These are phyloP conservation scores for Puccinia triticina DNA, from an alignment of 1,284 basidiomycete genomes.

Conservation along the genomic window DNA sequence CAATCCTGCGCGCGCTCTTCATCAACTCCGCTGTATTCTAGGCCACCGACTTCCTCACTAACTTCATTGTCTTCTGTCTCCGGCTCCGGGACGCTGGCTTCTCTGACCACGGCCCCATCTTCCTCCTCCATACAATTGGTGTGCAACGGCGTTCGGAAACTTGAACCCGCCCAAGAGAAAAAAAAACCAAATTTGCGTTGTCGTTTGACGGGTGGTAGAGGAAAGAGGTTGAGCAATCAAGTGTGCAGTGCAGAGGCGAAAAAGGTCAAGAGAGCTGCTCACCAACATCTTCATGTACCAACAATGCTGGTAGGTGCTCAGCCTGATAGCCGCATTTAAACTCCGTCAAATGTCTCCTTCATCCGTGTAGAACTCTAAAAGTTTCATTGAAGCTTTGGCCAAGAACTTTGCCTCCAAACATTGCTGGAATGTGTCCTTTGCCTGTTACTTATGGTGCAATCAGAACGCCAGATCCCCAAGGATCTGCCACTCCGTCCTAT, in stretches of 20 bases:
- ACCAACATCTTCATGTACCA: constrained; percentile 63
- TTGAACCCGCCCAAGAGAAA: constrained; percentile 63
- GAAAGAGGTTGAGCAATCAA: neutral
- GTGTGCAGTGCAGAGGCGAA: neutral
- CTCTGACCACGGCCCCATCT: constrained; percentile 82
- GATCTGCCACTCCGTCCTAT: constrained; percentile 97
- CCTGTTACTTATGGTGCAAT: constrained; percentile 94
- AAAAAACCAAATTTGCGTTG: constrained; percentile 32
- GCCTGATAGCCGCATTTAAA: constrained; percentile 85
- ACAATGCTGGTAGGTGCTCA: constrained; percentile 84
- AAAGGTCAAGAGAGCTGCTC: constrained; percentile 43
- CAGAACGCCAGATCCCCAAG: constrained; percentile 89
- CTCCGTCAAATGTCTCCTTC: constrained; percentile 81
- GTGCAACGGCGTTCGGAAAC: constrained; percentile 87
- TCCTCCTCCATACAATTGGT: constrained; percentile 86
- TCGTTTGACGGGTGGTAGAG: constrained; percentile 20
- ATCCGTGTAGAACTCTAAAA: constrained; percentile 95
- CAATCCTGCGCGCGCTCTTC: too few species aligned
- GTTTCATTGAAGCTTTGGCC: constrained; percentile 84
- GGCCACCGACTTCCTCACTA: constrained; percentile 85
- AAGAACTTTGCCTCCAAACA: constrained; percentile 88
- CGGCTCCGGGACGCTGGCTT: constrained; percentile 87
- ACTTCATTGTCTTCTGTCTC: constrained; percentile 83
- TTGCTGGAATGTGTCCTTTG: constrained; percentile 93
- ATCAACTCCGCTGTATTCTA: too few species aligned